phyloP scores from a whole-genome alignment of 1,284 basidiomycete genomes.

The Leccinum colubrinum region DNA sequence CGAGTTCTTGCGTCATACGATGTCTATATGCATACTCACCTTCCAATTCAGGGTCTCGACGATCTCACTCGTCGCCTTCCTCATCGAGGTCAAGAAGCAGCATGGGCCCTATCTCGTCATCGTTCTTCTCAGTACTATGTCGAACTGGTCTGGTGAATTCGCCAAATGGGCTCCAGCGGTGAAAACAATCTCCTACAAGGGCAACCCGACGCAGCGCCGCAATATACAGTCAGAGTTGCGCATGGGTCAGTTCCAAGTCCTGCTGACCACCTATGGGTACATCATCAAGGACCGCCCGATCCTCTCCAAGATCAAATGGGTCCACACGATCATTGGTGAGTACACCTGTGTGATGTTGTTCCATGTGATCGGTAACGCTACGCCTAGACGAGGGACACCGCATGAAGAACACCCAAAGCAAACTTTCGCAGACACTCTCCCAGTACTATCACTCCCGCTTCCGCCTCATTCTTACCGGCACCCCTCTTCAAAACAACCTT shows the following conservation, averaged over 20 bases:
- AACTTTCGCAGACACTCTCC: slow-evolving; percentile 91
- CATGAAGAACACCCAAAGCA: slow-evolving; percentile 99
- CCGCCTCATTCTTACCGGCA: slow-evolving; percentile 96
- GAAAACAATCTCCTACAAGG: slow-evolving; percentile 89
- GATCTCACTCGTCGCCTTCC: slow-evolving; percentile 93
- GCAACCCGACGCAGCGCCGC: slow-evolving; percentile 82
- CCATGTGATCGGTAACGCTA: slow-evolving; percentile 4
- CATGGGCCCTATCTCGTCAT: slow-evolving; percentile 97
- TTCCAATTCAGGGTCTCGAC: slow-evolving; percentile 82
- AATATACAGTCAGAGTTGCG: slow-evolving; percentile 74
- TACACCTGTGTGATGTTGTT: slow-evolving; percentile 1
- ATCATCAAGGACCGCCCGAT: slow-evolving; percentile 97
- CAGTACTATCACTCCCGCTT: slow-evolving; percentile 93
- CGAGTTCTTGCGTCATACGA: slow-evolving; percentile 31
- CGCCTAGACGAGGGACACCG: slow-evolving; percentile 91
- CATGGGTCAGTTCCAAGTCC: slow-evolving; percentile 87
- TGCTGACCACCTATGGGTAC: slow-evolving; percentile 98
- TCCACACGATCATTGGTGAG: slow-evolving; percentile 96
- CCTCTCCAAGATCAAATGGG: slow-evolving; percentile 92
- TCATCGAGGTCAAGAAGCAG: slow-evolving; percentile 92
- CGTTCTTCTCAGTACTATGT: slow-evolving; percentile 97
- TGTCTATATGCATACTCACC: slow-evolving; percentile 13
- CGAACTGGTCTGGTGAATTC: slow-evolving; percentile 98
- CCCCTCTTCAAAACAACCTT: slow-evolving; percentile 97
- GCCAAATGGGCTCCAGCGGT: slow-evolving; percentile 95